Conservation (phyloP, 78 protist genomes). For the Dictyostelium capitatum region DNA sequence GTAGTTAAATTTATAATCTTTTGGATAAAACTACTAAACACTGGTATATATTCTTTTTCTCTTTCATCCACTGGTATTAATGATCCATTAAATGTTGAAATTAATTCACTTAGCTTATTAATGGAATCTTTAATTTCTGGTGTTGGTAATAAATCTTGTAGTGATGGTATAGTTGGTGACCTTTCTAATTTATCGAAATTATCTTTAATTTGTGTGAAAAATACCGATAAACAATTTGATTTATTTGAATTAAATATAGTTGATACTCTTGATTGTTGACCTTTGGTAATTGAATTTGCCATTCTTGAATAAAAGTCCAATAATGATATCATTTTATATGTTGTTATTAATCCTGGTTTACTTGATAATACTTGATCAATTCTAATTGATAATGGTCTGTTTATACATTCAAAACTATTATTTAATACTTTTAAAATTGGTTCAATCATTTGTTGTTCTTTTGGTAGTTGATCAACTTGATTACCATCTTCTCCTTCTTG, state of each 20-base stretch:
- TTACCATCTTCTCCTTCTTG: no score
- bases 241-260: neutral
- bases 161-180: constrained; percentile 2
- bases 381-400: constrained; percentile 64
- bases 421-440: constrained; percentile 64
- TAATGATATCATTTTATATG: constrained; percentile 58
- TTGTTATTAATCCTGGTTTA: constrained; percentile 54
- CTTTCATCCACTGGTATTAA: constrained; percentile 58
- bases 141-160: constrained; percentile 29
- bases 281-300: neutral
- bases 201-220: constrained; percentile 56
- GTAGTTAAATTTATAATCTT: constrained; percentile 57
- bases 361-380: constrained; percentile 69
- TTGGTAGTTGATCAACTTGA: no score
- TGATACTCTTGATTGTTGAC: neutral
- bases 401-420: constrained; percentile 48
- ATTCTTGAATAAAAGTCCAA: constrained; percentile 74
- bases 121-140: constrained; percentile 59
- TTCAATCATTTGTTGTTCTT: neutral
- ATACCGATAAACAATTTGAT: constrained; percentile 7
- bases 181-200: constrained; percentile 43
- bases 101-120: constrained; percentile 38
- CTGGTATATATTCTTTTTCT: constrained; percentile 67
- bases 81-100: constrained; percentile 45
- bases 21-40: constrained; percentile 41